Conservation (phyloP, 345 rosid species). For the Murraya koenigii region DNA sequence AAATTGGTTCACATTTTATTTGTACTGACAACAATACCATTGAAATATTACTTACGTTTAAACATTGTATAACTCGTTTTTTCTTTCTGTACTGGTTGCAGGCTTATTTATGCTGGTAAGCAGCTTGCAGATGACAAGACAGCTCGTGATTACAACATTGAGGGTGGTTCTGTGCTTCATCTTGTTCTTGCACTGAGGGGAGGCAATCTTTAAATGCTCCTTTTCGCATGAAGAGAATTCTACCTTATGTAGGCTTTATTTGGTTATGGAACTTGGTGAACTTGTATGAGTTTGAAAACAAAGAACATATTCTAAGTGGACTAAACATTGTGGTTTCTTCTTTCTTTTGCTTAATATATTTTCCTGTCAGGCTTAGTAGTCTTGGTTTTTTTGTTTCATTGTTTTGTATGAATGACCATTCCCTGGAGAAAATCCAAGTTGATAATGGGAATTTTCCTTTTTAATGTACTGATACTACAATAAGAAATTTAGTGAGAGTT, state of each 20-base stretch:
- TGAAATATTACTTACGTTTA: background rate
- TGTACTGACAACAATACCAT: background rate
- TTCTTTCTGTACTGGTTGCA: slow-evolving; percentile 18
- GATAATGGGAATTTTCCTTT: no score
- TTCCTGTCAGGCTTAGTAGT: background rate
- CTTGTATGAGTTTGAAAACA: slow-evolving; percentile 20
- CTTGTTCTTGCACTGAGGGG: slow-evolving; percentile 97
- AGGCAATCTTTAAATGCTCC: slow-evolving; percentile 31
- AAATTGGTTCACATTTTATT: background rate
- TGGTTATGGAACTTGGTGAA: background rate
- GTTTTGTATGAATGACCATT: background rate
- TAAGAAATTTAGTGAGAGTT: no score
- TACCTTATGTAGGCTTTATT: background rate
- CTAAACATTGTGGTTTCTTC: background rate
- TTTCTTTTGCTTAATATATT: background rate
- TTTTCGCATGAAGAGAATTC: background rate
- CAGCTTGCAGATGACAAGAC: slow-evolving; percentile 97
- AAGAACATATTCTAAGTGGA: background rate
- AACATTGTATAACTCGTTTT: background rate
- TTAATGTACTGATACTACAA: no score
- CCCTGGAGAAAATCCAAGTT: no score
- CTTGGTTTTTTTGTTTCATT: background rate
- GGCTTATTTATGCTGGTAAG: slow-evolving; percentile 94
- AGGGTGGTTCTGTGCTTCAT: slow-evolving; percentile 98
- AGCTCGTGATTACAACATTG: slow-evolving; percentile 84